Percentiles rank a stretch among this genome's conserved stretches.
These are phyloP conservation scores for Xylaria sp. DNA, from an alignment of 2,329 filamentous ascomycete genomes.

Conservation along the genomic window DNA sequence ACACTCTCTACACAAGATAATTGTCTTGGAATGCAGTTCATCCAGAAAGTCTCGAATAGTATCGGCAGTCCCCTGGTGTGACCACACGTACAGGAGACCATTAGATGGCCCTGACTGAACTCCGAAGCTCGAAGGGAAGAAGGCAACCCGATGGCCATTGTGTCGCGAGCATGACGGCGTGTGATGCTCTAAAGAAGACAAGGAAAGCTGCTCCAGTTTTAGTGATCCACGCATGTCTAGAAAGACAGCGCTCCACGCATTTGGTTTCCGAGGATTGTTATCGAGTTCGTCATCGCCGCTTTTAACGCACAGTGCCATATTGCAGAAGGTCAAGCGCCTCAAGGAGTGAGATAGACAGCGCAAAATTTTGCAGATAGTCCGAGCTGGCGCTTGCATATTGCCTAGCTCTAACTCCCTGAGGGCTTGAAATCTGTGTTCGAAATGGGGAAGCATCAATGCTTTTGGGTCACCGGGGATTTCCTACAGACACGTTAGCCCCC, in stretches of 20 bases:
- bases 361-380: slow-evolving; percentile 34
- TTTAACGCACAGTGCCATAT: slow-evolving; percentile 35
- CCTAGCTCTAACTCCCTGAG: slow-evolving; percentile 38
- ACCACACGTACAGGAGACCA: slow-evolving; percentile 39
- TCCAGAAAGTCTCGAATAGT: slow-evolving; percentile 39
- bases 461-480: not conserved
- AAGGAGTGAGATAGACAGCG: slow-evolving; percentile 36
- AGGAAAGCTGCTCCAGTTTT: slow-evolving; percentile 32
- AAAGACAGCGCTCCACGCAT: slow-evolving; percentile 42
- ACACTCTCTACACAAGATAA: slow-evolving; percentile 40
- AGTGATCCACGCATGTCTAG: slow-evolving; percentile 32
- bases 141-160: slow-evolving; percentile 41
- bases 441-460: slow-evolving; percentile 13
- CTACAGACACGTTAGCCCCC: slow-evolving; percentile 9
- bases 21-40: slow-evolving; percentile 40
- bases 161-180: slow-evolving; percentile 34
- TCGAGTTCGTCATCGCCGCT: slow-evolving; percentile 40
- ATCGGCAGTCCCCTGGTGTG: slow-evolving; percentile 25
- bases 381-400: slow-evolving; percentile 39
- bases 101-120: slow-evolving; percentile 35
- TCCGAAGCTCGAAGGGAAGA: slow-evolving; percentile 38
- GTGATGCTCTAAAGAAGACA: slow-evolving; percentile 38
- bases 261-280: slow-evolving; percentile 37
- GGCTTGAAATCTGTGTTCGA: slow-evolving; percentile 29
- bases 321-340: slow-evolving; percentile 33